phyloP scores from a whole-genome alignment of 352 stramenopile species.

The Stramenopiles sp. region DNA sequence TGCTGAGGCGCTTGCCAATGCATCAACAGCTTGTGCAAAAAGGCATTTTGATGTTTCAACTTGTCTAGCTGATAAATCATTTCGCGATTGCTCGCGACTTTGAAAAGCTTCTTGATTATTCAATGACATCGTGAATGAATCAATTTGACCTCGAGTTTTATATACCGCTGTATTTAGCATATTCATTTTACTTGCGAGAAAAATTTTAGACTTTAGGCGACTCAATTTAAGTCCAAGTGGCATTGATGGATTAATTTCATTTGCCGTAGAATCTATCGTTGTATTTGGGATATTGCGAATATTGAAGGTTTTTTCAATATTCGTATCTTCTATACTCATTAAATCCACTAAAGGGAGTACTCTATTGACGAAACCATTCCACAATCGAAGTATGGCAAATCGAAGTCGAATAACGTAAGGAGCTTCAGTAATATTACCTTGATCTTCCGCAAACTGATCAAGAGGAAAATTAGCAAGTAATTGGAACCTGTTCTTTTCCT shows the following conservation, averaged over 20 bases:
- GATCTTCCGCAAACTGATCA: neutral
- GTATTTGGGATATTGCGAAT: no score
- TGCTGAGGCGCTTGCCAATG: neutral
- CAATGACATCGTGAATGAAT: slow-evolving; percentile 3
- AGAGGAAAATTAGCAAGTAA: slow-evolving; percentile 3
- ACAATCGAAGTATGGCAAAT: slow-evolving; percentile 9
- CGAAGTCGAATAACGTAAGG: neutral
- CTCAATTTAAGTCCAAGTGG: slow-evolving; percentile 4
- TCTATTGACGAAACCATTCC: neutral
- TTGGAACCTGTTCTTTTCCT: neutral
- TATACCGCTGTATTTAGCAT: slow-evolving; percentile 1
- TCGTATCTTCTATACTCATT: neutral
- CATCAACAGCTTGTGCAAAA: neutral
- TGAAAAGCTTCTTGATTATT: neutral
- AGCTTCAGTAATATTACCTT: neutral
- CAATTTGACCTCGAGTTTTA: neutral
- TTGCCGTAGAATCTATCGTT: neutral
- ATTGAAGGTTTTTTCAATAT: no score
- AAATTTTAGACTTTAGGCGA: slow-evolving; percentile 4
- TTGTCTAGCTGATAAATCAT: neutral
- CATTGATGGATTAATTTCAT: slow-evolving; percentile 1
- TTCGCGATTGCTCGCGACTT: neutral
- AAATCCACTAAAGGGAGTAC: slow-evolving; percentile 11
- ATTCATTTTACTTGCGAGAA: slow-evolving; percentile 5
- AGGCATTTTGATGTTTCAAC: neutral